phyloP scores from a whole-genome alignment of 306 rosid species.

The Crataegus laevigata region DNA sequence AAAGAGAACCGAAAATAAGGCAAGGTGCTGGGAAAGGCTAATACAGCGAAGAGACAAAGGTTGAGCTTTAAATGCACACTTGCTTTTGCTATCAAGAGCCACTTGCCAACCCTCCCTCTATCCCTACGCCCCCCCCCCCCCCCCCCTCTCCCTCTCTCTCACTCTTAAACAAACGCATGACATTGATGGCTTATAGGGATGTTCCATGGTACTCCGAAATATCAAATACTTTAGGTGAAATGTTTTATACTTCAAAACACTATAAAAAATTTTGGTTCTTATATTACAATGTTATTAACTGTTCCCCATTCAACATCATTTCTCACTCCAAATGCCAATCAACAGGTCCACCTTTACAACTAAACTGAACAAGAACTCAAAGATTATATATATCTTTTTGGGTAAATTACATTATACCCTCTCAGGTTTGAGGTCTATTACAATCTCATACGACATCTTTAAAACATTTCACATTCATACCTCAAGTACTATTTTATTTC shows the following conservation, averaged over 20 bases:
- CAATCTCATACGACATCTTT: too few relatives aligned
- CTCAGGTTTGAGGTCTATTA: too few relatives aligned
- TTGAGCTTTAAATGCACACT: conserved; percentile 55
- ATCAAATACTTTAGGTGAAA: too few relatives aligned
- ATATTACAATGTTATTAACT: too few relatives aligned
- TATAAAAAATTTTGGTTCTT: too few relatives aligned
- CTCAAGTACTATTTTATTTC: too few relatives aligned
- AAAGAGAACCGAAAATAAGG: conserved; percentile 41
- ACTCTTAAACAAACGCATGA: conserved; percentile 3
- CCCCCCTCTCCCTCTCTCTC: not conserved
- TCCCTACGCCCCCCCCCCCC: not conserved
- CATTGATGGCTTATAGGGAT: not conserved
- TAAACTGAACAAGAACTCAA: conserved; percentile 15
- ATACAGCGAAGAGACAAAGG: conserved; percentile 49
- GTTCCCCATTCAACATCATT: not conserved
- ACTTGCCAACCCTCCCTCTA: conserved; percentile 11
- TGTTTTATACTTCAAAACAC: too few relatives aligned
- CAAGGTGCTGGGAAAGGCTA: conserved; percentile 45
- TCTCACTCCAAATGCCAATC: conserved; percentile 3
- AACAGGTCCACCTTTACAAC: not conserved
- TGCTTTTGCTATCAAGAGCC: conserved; percentile 33
- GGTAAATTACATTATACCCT: too few relatives aligned
- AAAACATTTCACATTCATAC: too few relatives aligned
- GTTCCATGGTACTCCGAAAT: too few relatives aligned
- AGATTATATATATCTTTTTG: not conserved